phyloP scores from a whole-genome alignment of 192 early-diverging fungal species.

The Gaertneriomyces sp. region DNA sequence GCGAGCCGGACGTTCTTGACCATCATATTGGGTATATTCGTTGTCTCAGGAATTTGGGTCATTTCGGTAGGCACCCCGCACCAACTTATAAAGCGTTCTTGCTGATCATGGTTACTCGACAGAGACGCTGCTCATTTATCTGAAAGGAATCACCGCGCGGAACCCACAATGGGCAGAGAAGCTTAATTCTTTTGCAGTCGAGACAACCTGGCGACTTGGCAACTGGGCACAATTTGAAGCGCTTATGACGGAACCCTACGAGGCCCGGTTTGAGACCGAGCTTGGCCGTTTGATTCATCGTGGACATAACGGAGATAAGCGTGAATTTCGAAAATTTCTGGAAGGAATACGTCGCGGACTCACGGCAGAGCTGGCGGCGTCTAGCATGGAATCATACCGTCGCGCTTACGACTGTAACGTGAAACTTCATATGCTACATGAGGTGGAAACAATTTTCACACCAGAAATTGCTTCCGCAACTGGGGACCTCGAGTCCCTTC shows the following conservation, averaged over 20 bases:
- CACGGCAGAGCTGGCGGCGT: constrained; percentile 51
- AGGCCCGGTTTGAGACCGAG: constrained; percentile 51
- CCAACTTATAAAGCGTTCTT: background rate
- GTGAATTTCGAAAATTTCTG: constrained; percentile 36
- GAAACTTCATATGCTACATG: constrained; percentile 66
- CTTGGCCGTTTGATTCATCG: constrained; percentile 52
- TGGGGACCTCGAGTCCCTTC: background rate
- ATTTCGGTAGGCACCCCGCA: constrained; percentile 51
- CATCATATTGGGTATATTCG: constrained; percentile 62
- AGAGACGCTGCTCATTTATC: constrained; percentile 54
- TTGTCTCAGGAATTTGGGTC: constrained; percentile 65
- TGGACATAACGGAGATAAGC: constrained; percentile 34
- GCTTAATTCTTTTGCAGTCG: constrained; percentile 49
- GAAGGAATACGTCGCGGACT: constrained; percentile 42
- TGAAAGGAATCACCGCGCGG: constrained; percentile 35
- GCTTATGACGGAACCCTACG: constrained; percentile 36
- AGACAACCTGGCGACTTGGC: constrained; percentile 64
- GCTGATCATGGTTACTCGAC: background rate
- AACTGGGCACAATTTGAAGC: constrained; percentile 55
- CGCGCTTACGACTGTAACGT: constrained; percentile 56
- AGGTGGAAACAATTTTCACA: constrained; percentile 49
- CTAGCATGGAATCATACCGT: constrained; percentile 64
- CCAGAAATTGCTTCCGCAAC: background rate
- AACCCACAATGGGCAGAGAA: constrained; percentile 51
- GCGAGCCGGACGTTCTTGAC: constrained; percentile 37